Conservation (phyloP, 2,329 filamentous ascomycete species). For the Cercospora sp. region DNA sequence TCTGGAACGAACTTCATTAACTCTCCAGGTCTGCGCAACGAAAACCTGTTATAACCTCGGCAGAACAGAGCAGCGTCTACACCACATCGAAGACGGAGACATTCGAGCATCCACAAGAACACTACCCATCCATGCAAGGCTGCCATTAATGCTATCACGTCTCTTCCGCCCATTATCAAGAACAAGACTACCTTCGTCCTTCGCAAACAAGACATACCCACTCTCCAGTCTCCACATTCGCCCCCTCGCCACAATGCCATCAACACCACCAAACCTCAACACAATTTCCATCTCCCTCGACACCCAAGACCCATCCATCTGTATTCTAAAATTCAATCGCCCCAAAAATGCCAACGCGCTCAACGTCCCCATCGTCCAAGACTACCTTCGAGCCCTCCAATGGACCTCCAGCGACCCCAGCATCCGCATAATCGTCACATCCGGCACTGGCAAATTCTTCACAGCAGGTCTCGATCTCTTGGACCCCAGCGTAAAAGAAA, state of each 20-base stretch:
- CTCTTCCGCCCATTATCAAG: not conserved
- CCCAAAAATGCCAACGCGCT: constrained; percentile 29
- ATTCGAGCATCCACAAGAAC: not conserved
- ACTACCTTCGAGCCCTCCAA: constrained; percentile 25
- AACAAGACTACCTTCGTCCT: not conserved
- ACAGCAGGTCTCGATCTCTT: constrained; percentile 28
- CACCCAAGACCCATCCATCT: constrained; percentile 20
- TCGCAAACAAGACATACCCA: not conserved
- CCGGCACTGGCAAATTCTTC: constrained; percentile 30
- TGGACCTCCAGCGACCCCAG: constrained; percentile 22
- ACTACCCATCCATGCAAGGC: not conserved
- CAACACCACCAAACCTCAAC: constrained; percentile 19
- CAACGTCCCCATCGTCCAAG: constrained; percentile 22
- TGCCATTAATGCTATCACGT: not conserved
- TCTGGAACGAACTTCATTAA: no score
- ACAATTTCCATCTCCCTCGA: constrained; percentile 26
- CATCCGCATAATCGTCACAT: constrained; percentile 28
- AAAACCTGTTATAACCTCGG: not conserved
- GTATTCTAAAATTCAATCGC: constrained; percentile 28
- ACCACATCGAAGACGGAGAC: not conserved
- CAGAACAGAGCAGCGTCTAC: not conserved
- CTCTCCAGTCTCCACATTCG: not conserved
- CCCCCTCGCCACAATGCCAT: constrained; percentile 19
- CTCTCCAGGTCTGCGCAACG: not conserved
- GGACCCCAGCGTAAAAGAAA: constrained; percentile 21